Evolutionary conservation across 2,329 filamentous ascomycete genomes (phyloP).

Genomic region (Exophiala dermatitidis): DNA sequence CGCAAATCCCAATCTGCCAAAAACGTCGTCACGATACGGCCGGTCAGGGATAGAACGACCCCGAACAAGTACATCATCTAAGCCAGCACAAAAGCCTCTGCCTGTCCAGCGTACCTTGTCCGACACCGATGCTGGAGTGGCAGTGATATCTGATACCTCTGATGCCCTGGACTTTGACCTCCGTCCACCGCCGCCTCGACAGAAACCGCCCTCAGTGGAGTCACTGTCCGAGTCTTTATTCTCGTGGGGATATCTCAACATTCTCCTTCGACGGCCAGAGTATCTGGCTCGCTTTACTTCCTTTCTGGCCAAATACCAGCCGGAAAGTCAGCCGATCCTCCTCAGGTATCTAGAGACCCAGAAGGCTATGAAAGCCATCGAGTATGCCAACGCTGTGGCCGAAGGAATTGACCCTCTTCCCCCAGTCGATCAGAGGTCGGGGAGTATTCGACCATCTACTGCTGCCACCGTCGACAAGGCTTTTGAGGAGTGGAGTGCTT

Average conservation of each 20-base stretch:
- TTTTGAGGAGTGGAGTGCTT: slow-evolving; percentile 33
- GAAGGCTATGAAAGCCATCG: slow-evolving; percentile 38
- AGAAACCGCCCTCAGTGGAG: slow-evolving; percentile 32
- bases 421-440: slow-evolving; percentile 19
- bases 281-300: slow-evolving; percentile 33
- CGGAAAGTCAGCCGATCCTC: slow-evolving; percentile 32
- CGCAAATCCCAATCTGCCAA: not conserved
- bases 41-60: slow-evolving; percentile 10
- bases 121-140: slow-evolving; percentile 3
- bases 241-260: slow-evolving; percentile 38
- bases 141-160: slow-evolving; percentile 4
- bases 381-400: slow-evolving; percentile 41
- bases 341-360: slow-evolving; percentile 36
- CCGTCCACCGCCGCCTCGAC: slow-evolving; percentile 35
- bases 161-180: slow-evolving; percentile 32
- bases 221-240: slow-evolving; percentile 35
- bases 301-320: slow-evolving; percentile 37
- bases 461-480: slow-evolving; percentile 34
- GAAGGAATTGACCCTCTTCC: slow-evolving; percentile 29
- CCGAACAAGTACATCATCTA: not conserved
- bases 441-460: slow-evolving; percentile 4
- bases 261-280: slow-evolving; percentile 36
- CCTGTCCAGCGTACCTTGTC: slow-evolving; percentile 8
- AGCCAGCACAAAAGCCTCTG: not conserved
- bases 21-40: slow-evolving; percentile 1